Base-by-base conservation (phyloP, 2,329 filamentous ascomycete genomes). In the Colletotrichum liriopes region DNA sequence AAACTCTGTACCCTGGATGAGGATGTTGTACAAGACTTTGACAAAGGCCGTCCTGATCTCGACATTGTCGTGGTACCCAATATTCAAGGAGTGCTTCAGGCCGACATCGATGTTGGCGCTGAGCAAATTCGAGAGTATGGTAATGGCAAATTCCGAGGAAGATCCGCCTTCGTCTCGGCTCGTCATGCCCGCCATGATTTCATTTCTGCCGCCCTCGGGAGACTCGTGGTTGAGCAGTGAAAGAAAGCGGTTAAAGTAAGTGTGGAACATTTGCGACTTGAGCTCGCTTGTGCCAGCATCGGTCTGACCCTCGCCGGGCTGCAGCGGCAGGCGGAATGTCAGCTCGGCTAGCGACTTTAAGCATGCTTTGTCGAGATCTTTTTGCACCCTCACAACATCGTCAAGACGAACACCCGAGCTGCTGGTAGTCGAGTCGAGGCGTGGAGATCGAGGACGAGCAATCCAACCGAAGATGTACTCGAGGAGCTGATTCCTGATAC, bases 41-140 rank as follows among this genome's bases (percentile, higher is more conserved):
- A 93, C 88, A 77, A 93, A 93, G 2, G 91, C 91, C 6, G 90
- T 92, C 64, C 91, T 86, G 70, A 93, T 92, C 75, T 93, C 90
- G 41, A 91, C 84, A 75, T 92, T 92, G 75, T 92, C 90, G 76
- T 93, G 90, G 77, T 93, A 93, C 16, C 91, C 91, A 71, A 93
- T 92, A 72, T 89, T 91, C 18, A 93, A 81, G 2, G 91, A 93
- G 77, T 93, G 90, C 77, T 93, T 93, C 59, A 93, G 81, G 3
- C 91, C 91, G 47, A 93, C 91, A 75, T 93, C 91, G 41, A 93
- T 92, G 74, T 93, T 93, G 3, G 91, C 91, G 76, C 91, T 93
- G 9, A 93, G 82, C 1, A 93, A 84, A 74, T 93, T 93, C 1
- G 91, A 93, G 16, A 93, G 81, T 18, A 92, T 92, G 14, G 87